Conservation (phyloP, 768 basidiomycete species). For the Vishniacozyma victoriae region DNA sequence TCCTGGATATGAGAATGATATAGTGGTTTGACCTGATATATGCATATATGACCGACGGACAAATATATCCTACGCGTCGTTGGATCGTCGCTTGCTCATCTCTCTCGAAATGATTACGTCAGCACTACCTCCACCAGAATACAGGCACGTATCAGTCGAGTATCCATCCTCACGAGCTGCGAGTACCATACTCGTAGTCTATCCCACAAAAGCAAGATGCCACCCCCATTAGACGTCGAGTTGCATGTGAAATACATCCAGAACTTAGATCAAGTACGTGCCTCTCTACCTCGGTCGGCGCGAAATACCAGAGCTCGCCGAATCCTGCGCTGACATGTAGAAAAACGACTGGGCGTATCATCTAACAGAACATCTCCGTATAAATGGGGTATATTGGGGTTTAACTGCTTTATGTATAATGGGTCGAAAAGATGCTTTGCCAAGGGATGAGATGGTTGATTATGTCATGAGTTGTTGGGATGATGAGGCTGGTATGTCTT, state of each 20-base stretch:
- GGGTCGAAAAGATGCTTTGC: constrained; percentile 68
- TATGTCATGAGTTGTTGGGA: constrained; percentile 97
- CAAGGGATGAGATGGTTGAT: constrained; percentile 72
- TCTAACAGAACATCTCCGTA: constrained; percentile 81
- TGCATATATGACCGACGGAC: no score
- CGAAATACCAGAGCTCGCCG: background rate
- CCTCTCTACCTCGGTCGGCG: background rate
- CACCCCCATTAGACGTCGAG: constrained; percentile 49
- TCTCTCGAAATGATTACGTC: no score
- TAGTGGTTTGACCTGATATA: no score
- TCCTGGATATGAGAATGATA: no score
- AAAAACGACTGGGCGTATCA: constrained; percentile 80
- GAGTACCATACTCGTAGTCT: no score
- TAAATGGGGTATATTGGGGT: constrained; percentile 98
- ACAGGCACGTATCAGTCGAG: no score
- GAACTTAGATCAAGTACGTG: constrained; percentile 60
- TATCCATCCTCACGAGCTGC: no score
- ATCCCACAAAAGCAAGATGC: background rate
- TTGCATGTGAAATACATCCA: constrained; percentile 72
- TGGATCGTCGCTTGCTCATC: no score
- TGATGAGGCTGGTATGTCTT: constrained; percentile 63
- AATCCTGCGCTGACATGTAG: constrained; percentile 37
- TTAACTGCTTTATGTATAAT: constrained; percentile 79
- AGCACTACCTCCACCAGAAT: no score
- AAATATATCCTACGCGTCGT: no score